Conservation (phyloP, 768 basidiomycete species). For the Erythrobasidium yunnanense region DNA sequence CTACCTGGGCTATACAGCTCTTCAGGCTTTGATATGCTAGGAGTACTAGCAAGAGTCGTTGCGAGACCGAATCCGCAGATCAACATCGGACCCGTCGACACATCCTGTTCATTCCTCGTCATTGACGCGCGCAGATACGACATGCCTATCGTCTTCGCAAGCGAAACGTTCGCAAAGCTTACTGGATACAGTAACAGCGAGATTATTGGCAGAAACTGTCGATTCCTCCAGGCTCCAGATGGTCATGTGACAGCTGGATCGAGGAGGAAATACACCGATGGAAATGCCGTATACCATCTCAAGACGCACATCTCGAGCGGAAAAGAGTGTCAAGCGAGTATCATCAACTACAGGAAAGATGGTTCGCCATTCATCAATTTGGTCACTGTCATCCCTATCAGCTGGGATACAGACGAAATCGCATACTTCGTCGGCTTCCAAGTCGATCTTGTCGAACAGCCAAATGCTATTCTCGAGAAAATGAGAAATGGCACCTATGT, state of each 20-base stretch:
- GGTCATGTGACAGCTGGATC: slow-evolving; percentile 50
- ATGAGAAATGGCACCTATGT: slow-evolving; percentile 54
- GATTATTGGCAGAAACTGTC: slow-evolving; percentile 78
- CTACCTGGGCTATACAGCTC: slow-evolving; percentile 60
- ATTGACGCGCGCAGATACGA: slow-evolving; percentile 73
- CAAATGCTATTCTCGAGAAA: slow-evolving; percentile 66
- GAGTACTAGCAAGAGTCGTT: slow-evolving; percentile 66
- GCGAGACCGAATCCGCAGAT: slow-evolving; percentile 63
- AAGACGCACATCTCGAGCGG: slow-evolving; percentile 56
- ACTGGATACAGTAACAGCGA: slow-evolving; percentile 49
- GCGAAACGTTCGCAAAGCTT: slow-evolving; percentile 60
- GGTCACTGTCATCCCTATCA: slow-evolving; percentile 68
- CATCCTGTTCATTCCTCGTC: slow-evolving; percentile 83
- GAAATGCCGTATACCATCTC: slow-evolving; percentile 55
- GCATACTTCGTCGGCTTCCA: slow-evolving; percentile 91
- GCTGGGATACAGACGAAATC: slow-evolving; percentile 61
- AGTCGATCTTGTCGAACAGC: slow-evolving; percentile 79
- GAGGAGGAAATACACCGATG: slow-evolving; percentile 53
- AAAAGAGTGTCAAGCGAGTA: slow-evolving; percentile 76
- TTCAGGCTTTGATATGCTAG: slow-evolving; percentile 81
- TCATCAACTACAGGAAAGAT: slow-evolving; percentile 80
- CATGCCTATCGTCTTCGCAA: slow-evolving; percentile 79
- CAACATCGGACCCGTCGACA: slow-evolving; percentile 77
- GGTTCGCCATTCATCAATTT: slow-evolving; percentile 82
- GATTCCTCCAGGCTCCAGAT: slow-evolving; percentile 72